Conservation (phyloP, 2,329 filamentous ascomycete genomes). For the Pezicula neosporulosa region DNA sequence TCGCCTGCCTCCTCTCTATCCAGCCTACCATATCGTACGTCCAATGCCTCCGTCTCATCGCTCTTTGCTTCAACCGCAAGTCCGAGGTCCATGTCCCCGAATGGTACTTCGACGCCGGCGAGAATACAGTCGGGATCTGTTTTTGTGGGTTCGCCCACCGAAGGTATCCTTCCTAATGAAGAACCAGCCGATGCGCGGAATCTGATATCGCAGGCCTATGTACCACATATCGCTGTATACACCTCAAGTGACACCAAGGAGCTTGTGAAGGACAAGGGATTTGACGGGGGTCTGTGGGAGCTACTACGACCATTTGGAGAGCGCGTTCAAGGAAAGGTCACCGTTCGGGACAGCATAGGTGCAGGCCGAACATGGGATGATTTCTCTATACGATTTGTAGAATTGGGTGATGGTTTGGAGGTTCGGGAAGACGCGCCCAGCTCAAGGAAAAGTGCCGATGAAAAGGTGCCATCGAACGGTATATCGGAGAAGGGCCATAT, state of each 20-base stretch:
- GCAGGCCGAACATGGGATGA: slow-evolving; percentile 82
- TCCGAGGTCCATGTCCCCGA: slow-evolving; percentile 66
- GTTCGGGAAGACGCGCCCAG: slow-evolving; percentile 40
- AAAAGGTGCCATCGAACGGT: slow-evolving; percentile 6
- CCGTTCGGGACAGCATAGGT: slow-evolving; percentile 85
- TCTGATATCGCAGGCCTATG: slow-evolving; percentile 79
- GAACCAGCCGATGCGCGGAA: slow-evolving; percentile 46
- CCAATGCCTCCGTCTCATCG: slow-evolving; percentile 56
- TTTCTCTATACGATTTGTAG: slow-evolving; percentile 82
- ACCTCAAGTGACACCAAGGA: slow-evolving; percentile 84
- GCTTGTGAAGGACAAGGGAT: slow-evolving; percentile 78
- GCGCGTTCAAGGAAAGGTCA: slow-evolving; percentile 79
- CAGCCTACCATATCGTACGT: slow-evolving; percentile 48
- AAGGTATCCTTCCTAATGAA: slow-evolving; percentile 23
- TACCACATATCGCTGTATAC: slow-evolving; percentile 83
- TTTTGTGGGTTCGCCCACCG: slow-evolving; percentile 39
- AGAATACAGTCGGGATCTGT: slow-evolving; percentile 55
- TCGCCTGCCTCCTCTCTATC: slow-evolving; percentile 45
- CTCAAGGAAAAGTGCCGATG: slow-evolving; percentile 29
- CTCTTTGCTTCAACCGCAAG: slow-evolving; percentile 64
- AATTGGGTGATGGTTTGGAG: slow-evolving; percentile 59
- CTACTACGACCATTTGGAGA: slow-evolving; percentile 90
- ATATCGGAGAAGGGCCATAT: slow-evolving; percentile 16
- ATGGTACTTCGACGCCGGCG: slow-evolving; percentile 55
- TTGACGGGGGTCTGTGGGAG: slow-evolving; percentile 77